These are phyloP conservation scores for Termitomyces sp. DNA, from an alignment of 768 basidiomycete genomes.

Conservation along the genomic window DNA sequence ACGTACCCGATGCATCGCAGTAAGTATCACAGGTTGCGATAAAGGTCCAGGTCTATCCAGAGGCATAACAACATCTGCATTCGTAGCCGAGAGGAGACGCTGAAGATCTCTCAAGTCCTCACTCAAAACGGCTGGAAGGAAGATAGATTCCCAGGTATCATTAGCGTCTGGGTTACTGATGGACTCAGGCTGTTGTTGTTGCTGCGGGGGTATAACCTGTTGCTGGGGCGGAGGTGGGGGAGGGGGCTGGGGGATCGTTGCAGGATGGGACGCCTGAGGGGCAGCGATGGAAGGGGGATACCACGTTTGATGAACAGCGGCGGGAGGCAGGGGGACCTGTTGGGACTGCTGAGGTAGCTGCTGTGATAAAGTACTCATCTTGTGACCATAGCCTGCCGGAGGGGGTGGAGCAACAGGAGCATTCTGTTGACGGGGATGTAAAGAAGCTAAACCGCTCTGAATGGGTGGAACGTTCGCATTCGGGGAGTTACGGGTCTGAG, in stretches of 20 bases:
- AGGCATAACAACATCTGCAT: conserved; percentile 78
- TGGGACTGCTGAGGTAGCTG: conserved; percentile 30
- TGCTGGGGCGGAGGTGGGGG: conserved; percentile 34
- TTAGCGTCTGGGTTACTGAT: conserved; percentile 5
- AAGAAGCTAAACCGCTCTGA: conserved; percentile 27
- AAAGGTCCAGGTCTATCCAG: conserved; percentile 61
- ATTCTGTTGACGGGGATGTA: conserved; percentile 39
- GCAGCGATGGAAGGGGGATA: conserved; percentile 64
- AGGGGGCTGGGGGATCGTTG: conserved; percentile 57
- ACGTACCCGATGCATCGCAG: conserved; percentile 76
- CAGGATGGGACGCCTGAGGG: conserved; percentile 77
- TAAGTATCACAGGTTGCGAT: conserved; percentile 81
- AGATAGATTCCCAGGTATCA: conserved; percentile 69
- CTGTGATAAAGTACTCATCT: conserved; percentile 29
- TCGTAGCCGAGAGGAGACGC: conserved; percentile 66
- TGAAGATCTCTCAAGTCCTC: conserved; percentile 73
- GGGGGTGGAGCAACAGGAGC: conserved; percentile 32
- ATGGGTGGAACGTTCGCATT: conserved; percentile 31
- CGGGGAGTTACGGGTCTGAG: conserved; percentile 34
- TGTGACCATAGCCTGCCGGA: conserved; percentile 32
- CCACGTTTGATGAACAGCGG: conserved; percentile 49
- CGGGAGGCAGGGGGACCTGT: conserved; percentile 21
- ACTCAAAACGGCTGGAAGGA: conserved; percentile 68
- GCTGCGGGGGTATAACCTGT: conserved; percentile 37
- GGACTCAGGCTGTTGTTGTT: conserved; percentile 6